A percentile compares a stretch with the other conserved stretches of the same genome.
Evolutionary conservation across 495 filamentous ascomycete species (phyloP).

Genomic region (Baudoinia panamericana): DNA sequence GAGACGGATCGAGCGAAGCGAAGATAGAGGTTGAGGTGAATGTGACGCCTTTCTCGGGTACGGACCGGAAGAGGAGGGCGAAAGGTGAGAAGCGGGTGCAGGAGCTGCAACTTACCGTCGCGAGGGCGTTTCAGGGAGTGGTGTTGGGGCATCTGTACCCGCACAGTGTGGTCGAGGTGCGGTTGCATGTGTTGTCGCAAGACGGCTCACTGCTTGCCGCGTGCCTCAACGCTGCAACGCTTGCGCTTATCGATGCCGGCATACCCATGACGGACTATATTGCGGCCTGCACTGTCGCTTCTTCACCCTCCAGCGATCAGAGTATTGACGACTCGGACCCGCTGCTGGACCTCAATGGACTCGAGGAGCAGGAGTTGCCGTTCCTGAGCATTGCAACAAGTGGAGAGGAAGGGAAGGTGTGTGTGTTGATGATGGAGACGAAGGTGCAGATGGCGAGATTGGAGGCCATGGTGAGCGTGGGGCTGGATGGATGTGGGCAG

Average conservation of each 20-base stretch:
- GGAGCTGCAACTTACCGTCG: slow-evolving; percentile 67
- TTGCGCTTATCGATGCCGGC: slow-evolving; percentile 87
- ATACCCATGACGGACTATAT: slow-evolving; percentile 89
- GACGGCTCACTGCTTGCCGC: slow-evolving; percentile 86
- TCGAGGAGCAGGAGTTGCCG: slow-evolving; percentile 84
- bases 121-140: slow-evolving; percentile 55
- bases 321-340: slow-evolving; percentile 65
- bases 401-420: slow-evolving; percentile 50
- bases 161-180: slow-evolving; percentile 68
- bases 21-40: slow-evolving; percentile 70
- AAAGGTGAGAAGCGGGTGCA: slow-evolving; percentile 69
- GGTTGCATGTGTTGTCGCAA: slow-evolving; percentile 73
- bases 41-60: slow-evolving; percentile 74
- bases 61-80: slow-evolving; percentile 65
- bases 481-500: slow-evolving; percentile 81
- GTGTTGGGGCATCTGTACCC: slow-evolving; percentile 82
- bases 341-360: slow-evolving; percentile 69
- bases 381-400: slow-evolving; percentile 69
- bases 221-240: slow-evolving; percentile 79
- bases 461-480: slow-evolving; percentile 85
- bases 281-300: slow-evolving; percentile 73
- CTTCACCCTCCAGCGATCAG: slow-evolving; percentile 49
- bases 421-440: slow-evolving; percentile 71
- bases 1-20: slow-evolving; percentile 31
- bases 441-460: slow-evolving; percentile 60